phyloP scores from a whole-genome alignment of 306 rosid species.

The Gastrolobium bilobum region DNA sequence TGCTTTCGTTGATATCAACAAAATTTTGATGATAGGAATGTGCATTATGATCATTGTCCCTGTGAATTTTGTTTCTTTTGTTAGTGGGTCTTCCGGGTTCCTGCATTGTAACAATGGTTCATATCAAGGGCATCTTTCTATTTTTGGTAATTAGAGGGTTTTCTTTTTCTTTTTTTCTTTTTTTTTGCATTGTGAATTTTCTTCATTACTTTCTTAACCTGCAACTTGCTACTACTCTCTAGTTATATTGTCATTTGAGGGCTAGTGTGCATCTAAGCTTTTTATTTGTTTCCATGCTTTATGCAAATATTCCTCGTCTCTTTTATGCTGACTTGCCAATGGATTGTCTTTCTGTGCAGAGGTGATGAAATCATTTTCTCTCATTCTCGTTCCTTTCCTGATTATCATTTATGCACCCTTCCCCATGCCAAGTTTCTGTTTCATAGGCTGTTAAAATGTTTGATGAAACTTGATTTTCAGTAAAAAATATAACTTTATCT shows the following conservation, averaged over 20 bases:
- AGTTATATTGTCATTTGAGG: not conserved
- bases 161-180: too few relatives aligned
- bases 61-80: not conserved
- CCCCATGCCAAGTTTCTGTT: not conserved
- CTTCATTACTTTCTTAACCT: too few relatives aligned
- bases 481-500: not conserved
- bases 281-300: not conserved
- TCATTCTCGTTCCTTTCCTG: too few relatives aligned
- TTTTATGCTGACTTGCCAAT: not conserved
- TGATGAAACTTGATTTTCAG: not conserved
- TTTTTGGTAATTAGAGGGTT: not conserved
- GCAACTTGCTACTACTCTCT: too few relatives aligned
- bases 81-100: too few relatives aligned
- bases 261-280: not conserved
- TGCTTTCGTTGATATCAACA: not conserved
- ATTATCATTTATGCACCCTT: not conserved
- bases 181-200: too few relatives aligned
- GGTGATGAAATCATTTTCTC: not conserved
- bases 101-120: not conserved
- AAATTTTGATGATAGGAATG: not conserved
- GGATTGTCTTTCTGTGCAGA: not conserved
- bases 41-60: not conserved
- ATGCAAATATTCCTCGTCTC: not conserved
- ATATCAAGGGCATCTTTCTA: not conserved
- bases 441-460: not conserved